Evolutionary conservation across 2,329 filamentous ascomycete genomes (phyloP).

Genomic region (Didymella segeticola): DNA sequence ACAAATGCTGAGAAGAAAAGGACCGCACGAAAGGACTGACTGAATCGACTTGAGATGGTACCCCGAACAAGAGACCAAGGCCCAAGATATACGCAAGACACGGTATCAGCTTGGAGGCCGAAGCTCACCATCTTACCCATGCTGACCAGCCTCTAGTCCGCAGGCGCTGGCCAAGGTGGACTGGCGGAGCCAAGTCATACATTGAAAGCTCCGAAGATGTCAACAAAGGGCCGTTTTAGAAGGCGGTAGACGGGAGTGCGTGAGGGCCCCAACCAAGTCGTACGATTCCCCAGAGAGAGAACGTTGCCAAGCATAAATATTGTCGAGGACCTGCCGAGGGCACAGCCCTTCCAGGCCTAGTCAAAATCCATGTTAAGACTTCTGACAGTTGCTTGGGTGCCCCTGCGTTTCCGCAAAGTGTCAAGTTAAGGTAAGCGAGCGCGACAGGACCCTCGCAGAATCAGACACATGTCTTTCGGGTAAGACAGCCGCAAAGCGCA

Average conservation of each 20-base stretch:
- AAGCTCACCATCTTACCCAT: slow-evolving; percentile 7
- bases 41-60: not conserved
- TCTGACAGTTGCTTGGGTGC: slow-evolving; percentile 20
- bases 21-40: slow-evolving; percentile 11
- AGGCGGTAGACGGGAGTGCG: slow-evolving; percentile 15
- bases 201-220: slow-evolving; percentile 17
- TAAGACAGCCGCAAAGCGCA: slow-evolving; percentile 7
- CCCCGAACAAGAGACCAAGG: slow-evolving; percentile 18
- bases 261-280: slow-evolving; percentile 2
- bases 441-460: not conserved
- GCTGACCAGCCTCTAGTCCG: slow-evolving; percentile 13
- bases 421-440: slow-evolving; percentile 6
- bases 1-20: slow-evolving; percentile 23
- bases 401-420: slow-evolving; percentile 7
- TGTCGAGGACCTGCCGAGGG: slow-evolving; percentile 6
- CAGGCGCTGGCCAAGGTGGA: slow-evolving; percentile 29
- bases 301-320: slow-evolving; percentile 22
- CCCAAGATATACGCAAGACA: slow-evolving; percentile 21
- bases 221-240: slow-evolving; percentile 15
- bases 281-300: slow-evolving; percentile 17
- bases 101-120: slow-evolving; percentile 4
- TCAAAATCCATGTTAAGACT: slow-evolving; percentile 12
- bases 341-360: slow-evolving; percentile 1
- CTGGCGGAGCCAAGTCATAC: slow-evolving; percentile 38
- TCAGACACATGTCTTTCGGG: slow-evolving; percentile 3